These are phyloP conservation scores for Auricularia sp. DNA, from an alignment of 768 basidiomycete genomes.

Conservation along the genomic window DNA sequence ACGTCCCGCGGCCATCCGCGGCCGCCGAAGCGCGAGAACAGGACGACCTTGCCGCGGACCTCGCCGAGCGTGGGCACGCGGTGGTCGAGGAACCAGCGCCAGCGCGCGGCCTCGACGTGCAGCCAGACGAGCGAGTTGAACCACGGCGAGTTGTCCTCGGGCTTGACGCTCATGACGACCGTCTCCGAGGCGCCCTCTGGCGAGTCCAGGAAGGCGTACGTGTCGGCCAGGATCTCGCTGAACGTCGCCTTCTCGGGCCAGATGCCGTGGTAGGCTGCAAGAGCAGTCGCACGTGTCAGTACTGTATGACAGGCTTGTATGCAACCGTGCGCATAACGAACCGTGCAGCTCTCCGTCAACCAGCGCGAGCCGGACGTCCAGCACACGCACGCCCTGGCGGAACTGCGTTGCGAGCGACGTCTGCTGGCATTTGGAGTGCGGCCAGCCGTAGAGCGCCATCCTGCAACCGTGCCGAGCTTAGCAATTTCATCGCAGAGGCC, in stretches of 20 bases:
- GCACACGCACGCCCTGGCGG: constrained; percentile 61
- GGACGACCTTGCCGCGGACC: constrained; percentile 72
- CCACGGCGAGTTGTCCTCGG: constrained; percentile 53
- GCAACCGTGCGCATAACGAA: too few relatives aligned
- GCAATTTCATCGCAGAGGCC: neutral
- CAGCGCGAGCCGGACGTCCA: constrained; percentile 74
- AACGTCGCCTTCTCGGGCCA: constrained; percentile 65
- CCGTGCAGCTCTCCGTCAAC: constrained; percentile 46
- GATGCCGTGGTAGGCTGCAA: constrained; percentile 60
- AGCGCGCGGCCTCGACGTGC: constrained; percentile 22
- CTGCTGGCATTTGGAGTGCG: constrained; percentile 79
- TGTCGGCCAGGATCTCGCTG: constrained; percentile 45
- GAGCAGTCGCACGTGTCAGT: neutral
- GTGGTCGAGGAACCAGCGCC: constrained; percentile 78
- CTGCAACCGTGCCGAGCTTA: constrained; percentile 24
- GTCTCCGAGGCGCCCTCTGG: constrained; percentile 54
- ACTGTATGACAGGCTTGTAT: neutral
- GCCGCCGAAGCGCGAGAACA: constrained; percentile 80
- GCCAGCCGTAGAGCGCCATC: constrained; percentile 80
- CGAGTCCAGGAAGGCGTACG: constrained; percentile 55
- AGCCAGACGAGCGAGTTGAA: constrained; percentile 58
- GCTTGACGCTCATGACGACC: constrained; percentile 80
- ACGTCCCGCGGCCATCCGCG: constrained; percentile 60
- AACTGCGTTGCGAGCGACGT: constrained; percentile 59
- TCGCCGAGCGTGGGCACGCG: constrained; percentile 72